Conservation (phyloP, 1,139 yeast genomes). For the Yamadazyma diospyri region DNA sequence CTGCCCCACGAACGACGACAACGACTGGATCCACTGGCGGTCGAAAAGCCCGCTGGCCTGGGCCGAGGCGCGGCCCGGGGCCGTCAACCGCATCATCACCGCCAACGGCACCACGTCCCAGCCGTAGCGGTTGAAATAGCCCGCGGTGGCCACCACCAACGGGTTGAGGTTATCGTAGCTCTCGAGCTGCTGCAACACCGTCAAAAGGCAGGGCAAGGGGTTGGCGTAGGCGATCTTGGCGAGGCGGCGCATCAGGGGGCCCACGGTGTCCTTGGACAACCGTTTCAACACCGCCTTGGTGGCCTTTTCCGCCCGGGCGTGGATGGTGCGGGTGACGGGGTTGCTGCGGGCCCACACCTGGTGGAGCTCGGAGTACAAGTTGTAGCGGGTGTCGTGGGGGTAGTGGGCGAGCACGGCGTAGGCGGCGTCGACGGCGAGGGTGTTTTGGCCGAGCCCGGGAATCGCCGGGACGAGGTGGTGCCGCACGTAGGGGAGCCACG, state of each 20-base stretch:
- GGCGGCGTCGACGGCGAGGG: slow-evolving; percentile 60
- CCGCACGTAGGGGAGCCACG: slow-evolving; percentile 65
- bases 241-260: slow-evolving; percentile 71
- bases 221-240: slow-evolving; percentile 76
- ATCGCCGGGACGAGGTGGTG: slow-evolving; percentile 67
- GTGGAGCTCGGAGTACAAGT: slow-evolving; percentile 78
- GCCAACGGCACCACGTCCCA: slow-evolving; percentile 86
- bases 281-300: slow-evolving; percentile 81
- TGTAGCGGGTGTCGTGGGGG: slow-evolving; percentile 64
- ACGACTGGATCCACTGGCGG: slow-evolving; percentile 79
- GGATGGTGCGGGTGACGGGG: slow-evolving; percentile 58
- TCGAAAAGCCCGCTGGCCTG: slow-evolving; percentile 83
- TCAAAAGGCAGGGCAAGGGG: slow-evolving; percentile 73
- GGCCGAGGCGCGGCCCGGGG: slow-evolving; percentile 58
- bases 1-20: slow-evolving; percentile 65
- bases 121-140: slow-evolving; percentile 72
- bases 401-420: slow-evolving; percentile 52
- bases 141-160: slow-evolving; percentile 76
- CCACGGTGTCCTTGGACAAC: slow-evolving; percentile 80
- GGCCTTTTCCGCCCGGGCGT: slow-evolving; percentile 71
- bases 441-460: slow-evolving; percentile 57
- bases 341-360: slow-evolving; percentile 55
- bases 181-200: slow-evolving; percentile 72
- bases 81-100: slow-evolving; percentile 65
- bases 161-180: slow-evolving; percentile 86